Percentiles rank a stretch among this genome's conserved stretches.
Evolutionary conservation across 352 stramenopile species (phyloP).

Genomic region (Phytophthora melonis): DNA sequence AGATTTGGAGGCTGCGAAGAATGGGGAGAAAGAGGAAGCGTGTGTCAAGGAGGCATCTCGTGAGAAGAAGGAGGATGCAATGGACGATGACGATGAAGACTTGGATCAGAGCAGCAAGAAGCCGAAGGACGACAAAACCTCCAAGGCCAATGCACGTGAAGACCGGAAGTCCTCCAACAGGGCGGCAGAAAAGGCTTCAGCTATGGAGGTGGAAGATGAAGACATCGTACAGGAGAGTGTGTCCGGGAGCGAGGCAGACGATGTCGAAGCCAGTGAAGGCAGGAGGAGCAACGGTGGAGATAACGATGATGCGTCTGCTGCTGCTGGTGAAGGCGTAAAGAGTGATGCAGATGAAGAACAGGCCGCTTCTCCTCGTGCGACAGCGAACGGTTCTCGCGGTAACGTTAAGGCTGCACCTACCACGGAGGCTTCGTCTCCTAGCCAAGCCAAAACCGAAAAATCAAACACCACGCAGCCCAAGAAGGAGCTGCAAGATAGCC

Average conservation of each 20-base stretch:
- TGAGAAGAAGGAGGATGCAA: slow-evolving; percentile 30
- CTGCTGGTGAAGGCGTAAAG: background rate
- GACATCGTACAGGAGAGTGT: slow-evolving; percentile 22
- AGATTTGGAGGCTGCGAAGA: slow-evolving; percentile 51
- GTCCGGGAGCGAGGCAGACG: slow-evolving; percentile 18
- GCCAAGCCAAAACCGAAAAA: background rate
- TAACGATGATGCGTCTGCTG: slow-evolving; percentile 1
- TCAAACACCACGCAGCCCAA: background rate
- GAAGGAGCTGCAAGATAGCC: slow-evolving; percentile 15
- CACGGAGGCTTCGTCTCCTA: slow-evolving; percentile 17
- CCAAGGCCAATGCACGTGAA: background rate
- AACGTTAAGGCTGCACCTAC: background rate
- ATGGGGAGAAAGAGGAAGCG: slow-evolving; percentile 16
- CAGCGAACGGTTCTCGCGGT: background rate
- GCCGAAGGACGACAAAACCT: slow-evolving; percentile 1
- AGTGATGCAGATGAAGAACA: slow-evolving; percentile 12
- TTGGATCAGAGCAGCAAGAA: slow-evolving; percentile 16
- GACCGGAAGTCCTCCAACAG: background rate
- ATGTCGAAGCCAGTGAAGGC: background rate
- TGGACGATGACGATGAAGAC: slow-evolving; percentile 30
- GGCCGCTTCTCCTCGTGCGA: slow-evolving; percentile 1
- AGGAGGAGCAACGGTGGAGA: slow-evolving; percentile 9
- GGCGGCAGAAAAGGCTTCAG: slow-evolving; percentile 4
- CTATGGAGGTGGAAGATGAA: slow-evolving; percentile 29
- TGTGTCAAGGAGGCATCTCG: slow-evolving; percentile 12